Evolutionary conservation across 129 eudicot genomes (phyloP), one percentile per base, ranked within the genome.

Genomic region (Flaveria linearis): DNA sequence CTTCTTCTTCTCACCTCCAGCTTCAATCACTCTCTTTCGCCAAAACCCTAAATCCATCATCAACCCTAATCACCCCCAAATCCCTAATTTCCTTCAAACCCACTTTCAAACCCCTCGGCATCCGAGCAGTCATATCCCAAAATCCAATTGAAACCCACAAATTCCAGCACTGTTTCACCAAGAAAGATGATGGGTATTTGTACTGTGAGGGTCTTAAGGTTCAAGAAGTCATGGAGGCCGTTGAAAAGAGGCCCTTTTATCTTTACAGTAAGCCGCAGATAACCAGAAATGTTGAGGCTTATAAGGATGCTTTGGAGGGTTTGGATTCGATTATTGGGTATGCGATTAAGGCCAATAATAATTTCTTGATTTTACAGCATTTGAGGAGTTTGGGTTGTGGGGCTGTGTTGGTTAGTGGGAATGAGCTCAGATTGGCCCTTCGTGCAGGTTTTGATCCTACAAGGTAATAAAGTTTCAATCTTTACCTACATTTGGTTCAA

Each of bases 321-420:
- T 80, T 93, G 89, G 85, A 77, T 74, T 90, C 96, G 16, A 79
- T 88, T 16, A 90, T 90, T 36, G 97, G 97, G 10, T 93, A 93
- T 80, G 98, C 97, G 2, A 88, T 90, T 80, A 93, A 90, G 72
- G 97, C 97, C 46, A 93, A 90, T 71, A 90, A 93, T 73, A 90
- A 93, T 78, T 83, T 83, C 49, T 74, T 84, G 96, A 88, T 93
- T 82, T 82, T 93, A 77, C 85, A 90, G 85, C 98, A 90, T 88
- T 85, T 91, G 89, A 88, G 88, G 78, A 68, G 49, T 75, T 81
- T 88, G 80, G 93, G 96, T 23, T 82, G 93, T 84, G 91, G 93
- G 74, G 98, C 96, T 84, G 98, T 92, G 61, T 78, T 92, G 87
- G 98, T 92, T 77, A 92, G 98, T 85, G 98, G 98, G 33, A 92